Percentiles rank a stretch among this genome's conserved stretches.
Evolutionary conservation across 2,329 filamentous ascomycete species (phyloP).

Genomic region (Talaromyces sp.): DNA sequence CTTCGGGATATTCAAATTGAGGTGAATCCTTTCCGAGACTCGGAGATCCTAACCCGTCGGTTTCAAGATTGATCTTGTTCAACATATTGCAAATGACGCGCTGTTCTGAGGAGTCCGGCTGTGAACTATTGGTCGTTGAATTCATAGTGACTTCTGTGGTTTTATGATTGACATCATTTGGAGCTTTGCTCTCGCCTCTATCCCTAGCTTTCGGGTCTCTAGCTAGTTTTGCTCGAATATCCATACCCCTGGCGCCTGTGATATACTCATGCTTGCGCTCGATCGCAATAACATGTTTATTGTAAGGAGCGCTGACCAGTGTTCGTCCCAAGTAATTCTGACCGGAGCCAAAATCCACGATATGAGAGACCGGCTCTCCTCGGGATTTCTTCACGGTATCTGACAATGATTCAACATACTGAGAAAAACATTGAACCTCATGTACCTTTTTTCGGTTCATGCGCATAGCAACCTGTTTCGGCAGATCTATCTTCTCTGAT

Average conservation of each 20-base stretch:
- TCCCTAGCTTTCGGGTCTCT: constrained; percentile 77
- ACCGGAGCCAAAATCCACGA: constrained; percentile 93
- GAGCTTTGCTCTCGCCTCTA: constrained; percentile 13
- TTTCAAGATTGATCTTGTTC: constrained; percentile 36
- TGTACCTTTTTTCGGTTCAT: constrained; percentile 99
- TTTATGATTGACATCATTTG: constrained; percentile 2
- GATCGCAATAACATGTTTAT: constrained; percentile 84
- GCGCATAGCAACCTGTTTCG: constrained; percentile 75
- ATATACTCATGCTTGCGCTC: constrained; percentile 88
- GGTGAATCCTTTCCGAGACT: too few species aligned
- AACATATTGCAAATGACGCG: constrained; percentile 34
- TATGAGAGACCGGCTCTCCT: constrained; percentile 68
- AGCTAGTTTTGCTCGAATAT: constrained; percentile 67
- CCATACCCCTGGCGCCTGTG: constrained; percentile 77
- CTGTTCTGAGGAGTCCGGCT: too few species aligned
- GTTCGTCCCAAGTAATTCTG: constrained; percentile 94
- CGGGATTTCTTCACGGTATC: constrained; percentile 55
- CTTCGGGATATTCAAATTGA: too few species aligned
- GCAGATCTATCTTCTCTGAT: constrained; percentile 48
- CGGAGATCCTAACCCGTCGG: constrained; percentile 29
- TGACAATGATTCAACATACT: constrained; percentile 73
- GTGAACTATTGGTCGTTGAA: neutral
- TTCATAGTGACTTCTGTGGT: neutral
- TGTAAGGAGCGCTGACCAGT: constrained; percentile 81
- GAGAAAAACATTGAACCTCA: constrained; percentile 88